phyloP scores from a whole-genome alignment of 208 protist species.

The Hexamita inflata region DNA sequence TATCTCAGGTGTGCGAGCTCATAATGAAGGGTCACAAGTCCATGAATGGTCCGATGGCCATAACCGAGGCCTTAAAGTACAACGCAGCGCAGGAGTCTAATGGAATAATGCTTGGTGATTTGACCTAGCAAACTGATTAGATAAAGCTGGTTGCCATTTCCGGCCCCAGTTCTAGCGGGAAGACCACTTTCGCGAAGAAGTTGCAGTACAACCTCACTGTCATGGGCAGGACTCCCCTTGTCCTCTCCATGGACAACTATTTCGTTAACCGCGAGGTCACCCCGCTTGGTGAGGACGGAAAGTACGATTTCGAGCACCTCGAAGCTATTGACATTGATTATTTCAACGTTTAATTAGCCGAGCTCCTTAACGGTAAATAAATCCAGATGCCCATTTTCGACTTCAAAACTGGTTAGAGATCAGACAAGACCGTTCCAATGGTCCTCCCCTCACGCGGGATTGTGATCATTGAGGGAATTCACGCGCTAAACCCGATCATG shows the following conservation, averaged over 20 bases:
- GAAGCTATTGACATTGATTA: slow-evolving; percentile 44
- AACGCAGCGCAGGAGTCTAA: too few relatives aligned
- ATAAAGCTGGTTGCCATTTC: slow-evolving; percentile 45
- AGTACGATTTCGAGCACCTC: slow-evolving; percentile 50
- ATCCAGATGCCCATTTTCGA: slow-evolving; percentile 46
- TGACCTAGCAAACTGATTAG: too few relatives aligned
- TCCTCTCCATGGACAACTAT: slow-evolving; percentile 50
- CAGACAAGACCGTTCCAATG: slow-evolving; percentile 8
- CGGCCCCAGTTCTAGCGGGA: slow-evolving; percentile 46
- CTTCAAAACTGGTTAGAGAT: slow-evolving; percentile 38
- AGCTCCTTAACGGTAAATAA: slow-evolving; percentile 42
- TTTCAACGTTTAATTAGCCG: slow-evolving; percentile 46
- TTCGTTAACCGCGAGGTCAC: slow-evolving; percentile 40
- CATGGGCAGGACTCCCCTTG: slow-evolving; percentile 38
- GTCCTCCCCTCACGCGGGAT: slow-evolving; percentile 33
- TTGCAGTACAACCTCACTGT: slow-evolving; percentile 39
- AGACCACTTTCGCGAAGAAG: slow-evolving; percentile 49
- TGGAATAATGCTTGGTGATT: too few relatives aligned
- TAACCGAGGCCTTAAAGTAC: too few relatives aligned
- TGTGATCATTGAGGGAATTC: slow-evolving; percentile 52
- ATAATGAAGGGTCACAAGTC: background rate
- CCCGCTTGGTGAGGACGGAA: slow-evolving; percentile 40
- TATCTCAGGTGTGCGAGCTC: background rate
- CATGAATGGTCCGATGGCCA: too few relatives aligned
- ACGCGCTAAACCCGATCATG: slow-evolving; percentile 43